A percentile compares a stretch with the other conserved stretches of the same genome.
These are phyloP conservation scores for Candida tibetensis DNA, from an alignment of 805 yeast genomes.

Conservation along the genomic window DNA sequence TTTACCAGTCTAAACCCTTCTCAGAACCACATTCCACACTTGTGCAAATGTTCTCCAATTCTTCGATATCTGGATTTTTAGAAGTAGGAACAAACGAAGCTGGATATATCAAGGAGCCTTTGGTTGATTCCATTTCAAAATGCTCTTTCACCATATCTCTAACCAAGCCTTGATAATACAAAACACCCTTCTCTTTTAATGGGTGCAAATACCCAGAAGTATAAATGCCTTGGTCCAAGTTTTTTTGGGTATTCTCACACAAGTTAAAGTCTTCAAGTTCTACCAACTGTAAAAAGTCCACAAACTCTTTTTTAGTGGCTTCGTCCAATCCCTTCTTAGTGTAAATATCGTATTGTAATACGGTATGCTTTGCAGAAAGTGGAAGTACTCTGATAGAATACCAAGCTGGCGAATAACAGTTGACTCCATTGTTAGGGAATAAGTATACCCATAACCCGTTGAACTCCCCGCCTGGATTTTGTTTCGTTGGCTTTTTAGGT, in stretches of 20 bases:
- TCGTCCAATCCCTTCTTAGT: slow-evolving; percentile 57
- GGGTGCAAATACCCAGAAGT: slow-evolving; percentile 61
- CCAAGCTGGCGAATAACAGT: slow-evolving; percentile 68
- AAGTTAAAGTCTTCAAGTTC: slow-evolving; percentile 59
- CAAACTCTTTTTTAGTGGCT: slow-evolving; percentile 55
- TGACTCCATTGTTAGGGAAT: slow-evolving; percentile 59
- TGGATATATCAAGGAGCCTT: slow-evolving; percentile 50
- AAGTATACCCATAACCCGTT: slow-evolving; percentile 63
- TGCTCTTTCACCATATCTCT: slow-evolving; percentile 58
- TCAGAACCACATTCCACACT: slow-evolving; percentile 44
- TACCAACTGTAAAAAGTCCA: slow-evolving; percentile 60
- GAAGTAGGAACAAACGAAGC: slow-evolving; percentile 43
- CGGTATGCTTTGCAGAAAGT: slow-evolving; percentile 49
- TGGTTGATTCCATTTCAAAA: slow-evolving; percentile 42
- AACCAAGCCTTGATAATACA: slow-evolving; percentile 54
- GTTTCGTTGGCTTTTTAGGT: slow-evolving; percentile 18
- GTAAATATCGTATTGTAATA: slow-evolving; percentile 59
- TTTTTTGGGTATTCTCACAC: slow-evolving; percentile 58
- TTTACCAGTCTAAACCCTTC: slow-evolving; percentile 11
- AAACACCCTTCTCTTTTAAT: slow-evolving; percentile 55
- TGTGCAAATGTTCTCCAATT: slow-evolving; percentile 49
- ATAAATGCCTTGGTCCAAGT: slow-evolving; percentile 59
- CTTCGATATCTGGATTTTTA: slow-evolving; percentile 41
- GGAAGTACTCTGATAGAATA: slow-evolving; percentile 61
- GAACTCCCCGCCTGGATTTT: slow-evolving; percentile 59